These are phyloP conservation scores for grape (Vitis vinifera) DNA, from an alignment of 164 flowering plant genomes.

Conservation along the genomic window ASM3070453v1 NC_081809.1:4343001-4343500, in stretches of 20 bases:
- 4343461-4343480: too few relatives aligned
- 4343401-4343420: background rate
- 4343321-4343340: conserved; percentile 88
- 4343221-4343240: conserved; percentile 92
- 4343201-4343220: conserved; percentile 4
- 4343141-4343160: background rate
- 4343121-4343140: conserved; percentile 11
- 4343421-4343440: background rate
- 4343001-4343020: too few relatives aligned
- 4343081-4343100: conserved; percentile 96
- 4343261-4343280: conserved; percentile 95
- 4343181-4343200: background rate
- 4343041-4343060: conserved; percentile 46
- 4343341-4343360: conserved; percentile 87
- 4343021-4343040: background rate
- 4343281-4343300: conserved; percentile 98
- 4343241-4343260: conserved; percentile 96
- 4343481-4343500: too few relatives aligned
- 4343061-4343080: conserved; percentile 89
- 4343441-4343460: too few relatives aligned
- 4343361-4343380: conserved; percentile 96
- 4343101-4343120: conserved; percentile 99
- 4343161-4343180: background rate
- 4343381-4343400: conserved; percentile 46
- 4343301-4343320: conserved; percentile 95